Evolutionary conservation across 306 rosid genomes (phyloP).

Genomic region (Sphenostylis stenocarpa): DNA sequence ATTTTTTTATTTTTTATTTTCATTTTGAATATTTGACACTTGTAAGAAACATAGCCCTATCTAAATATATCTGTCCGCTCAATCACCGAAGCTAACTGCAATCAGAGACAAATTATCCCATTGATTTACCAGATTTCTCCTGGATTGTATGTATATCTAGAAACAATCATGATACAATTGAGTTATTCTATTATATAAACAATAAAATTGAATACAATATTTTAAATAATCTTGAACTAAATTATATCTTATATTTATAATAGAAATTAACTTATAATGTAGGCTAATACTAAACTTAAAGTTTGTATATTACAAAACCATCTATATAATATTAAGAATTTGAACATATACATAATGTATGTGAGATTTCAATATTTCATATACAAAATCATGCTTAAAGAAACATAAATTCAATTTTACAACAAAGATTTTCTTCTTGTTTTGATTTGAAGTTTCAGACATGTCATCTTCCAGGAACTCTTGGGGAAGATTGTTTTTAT

Average conservation of each 20-base stretch:
- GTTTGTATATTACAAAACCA: not conserved
- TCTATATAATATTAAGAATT: not conserved
- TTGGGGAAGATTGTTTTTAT: not conserved
- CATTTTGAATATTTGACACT: not conserved
- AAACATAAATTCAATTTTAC: too few species aligned
- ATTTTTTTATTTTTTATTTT: not conserved
- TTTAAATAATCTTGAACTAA: not conserved
- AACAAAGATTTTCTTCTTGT: not conserved
- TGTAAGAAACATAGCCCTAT: not conserved
- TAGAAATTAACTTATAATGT: not conserved
- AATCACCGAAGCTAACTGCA: not conserved
- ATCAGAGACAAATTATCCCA: not conserved
- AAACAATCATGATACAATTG: not conserved
- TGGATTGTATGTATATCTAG: not conserved
- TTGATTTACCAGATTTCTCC: not conserved
- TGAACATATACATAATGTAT: too few species aligned
- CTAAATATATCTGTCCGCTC: not conserved
- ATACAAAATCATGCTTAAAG: not conserved
- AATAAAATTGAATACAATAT: not conserved
- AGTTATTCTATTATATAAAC: not conserved
- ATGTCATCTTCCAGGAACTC: not conserved
- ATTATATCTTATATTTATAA: not conserved
- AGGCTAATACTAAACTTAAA: not conserved
- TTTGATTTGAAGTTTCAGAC: not conserved
- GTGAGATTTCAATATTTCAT: not conserved